These are phyloP conservation scores for Mycena sp. DNA, from an alignment of 1,284 basidiomycete genomes.

Conservation along the genomic window DNA sequence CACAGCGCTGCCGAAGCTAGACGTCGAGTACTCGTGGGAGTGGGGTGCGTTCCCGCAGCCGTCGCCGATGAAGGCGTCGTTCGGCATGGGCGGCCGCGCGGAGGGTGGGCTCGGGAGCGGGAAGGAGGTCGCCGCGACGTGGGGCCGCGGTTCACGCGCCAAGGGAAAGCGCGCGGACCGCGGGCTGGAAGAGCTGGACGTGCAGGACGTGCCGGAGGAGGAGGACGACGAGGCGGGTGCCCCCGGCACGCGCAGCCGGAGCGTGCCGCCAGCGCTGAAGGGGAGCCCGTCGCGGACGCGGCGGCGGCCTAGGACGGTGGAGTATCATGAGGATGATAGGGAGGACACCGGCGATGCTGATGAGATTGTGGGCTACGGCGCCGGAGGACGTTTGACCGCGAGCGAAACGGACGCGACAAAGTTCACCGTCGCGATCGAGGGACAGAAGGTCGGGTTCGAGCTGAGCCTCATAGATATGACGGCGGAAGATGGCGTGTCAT, in stretches of 20 bases:
- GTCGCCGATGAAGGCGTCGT: conserved; percentile 67
- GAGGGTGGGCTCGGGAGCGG: too few species aligned
- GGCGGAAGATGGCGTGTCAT: too few species aligned
- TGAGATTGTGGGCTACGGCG: conserved; percentile 49
- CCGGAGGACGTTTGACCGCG: conserved; percentile 61
- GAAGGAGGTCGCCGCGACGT: conserved; percentile 26
- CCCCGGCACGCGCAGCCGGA: conserved; percentile 56
- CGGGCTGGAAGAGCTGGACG: neutral
- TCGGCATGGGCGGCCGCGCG: conserved; percentile 41
- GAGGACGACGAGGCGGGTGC: conserved; percentile 36
- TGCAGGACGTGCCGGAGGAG: conserved; percentile 23
- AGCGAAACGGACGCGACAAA: conserved; percentile 60
- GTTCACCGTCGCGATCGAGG: conserved; percentile 67
- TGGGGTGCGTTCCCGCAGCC: conserved; percentile 88
- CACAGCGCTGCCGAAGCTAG: too few species aligned
- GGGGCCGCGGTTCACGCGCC: conserved; percentile 22
- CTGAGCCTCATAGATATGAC: conserved; percentile 57
- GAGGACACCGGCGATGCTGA: conserved; percentile 45
- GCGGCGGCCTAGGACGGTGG: conserved; percentile 9
- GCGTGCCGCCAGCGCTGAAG: conserved; percentile 63
- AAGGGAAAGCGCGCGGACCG: neutral
- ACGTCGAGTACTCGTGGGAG: conserved; percentile 84
- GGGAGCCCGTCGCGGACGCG: conserved; percentile 34
- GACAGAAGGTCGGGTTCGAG: conserved; percentile 65
- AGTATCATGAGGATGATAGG: conserved; percentile 12